Conservation (phyloP, 2,329 filamentous ascomycete species). For the Ophioceras dolichostomum region DNA sequence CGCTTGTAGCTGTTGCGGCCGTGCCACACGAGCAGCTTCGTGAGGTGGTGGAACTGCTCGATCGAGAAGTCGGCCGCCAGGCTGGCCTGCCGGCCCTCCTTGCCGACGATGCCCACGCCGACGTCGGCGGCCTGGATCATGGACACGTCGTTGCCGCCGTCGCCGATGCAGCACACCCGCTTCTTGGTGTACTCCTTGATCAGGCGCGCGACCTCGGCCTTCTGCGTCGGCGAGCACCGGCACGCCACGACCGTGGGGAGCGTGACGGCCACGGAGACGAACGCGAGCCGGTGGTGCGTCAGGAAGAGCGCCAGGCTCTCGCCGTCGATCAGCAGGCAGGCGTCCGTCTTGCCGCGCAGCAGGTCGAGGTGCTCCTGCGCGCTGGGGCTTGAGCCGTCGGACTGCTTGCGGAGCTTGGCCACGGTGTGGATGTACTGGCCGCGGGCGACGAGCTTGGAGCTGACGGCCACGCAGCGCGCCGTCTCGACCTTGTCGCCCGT, state of each 20-base stretch:
- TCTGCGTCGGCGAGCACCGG: slow-evolving; percentile 92
- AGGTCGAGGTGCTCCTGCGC: slow-evolving; percentile 85
- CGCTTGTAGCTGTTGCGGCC: slow-evolving; percentile 96
- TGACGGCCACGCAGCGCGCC: slow-evolving; percentile 88
- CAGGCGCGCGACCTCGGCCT: slow-evolving; percentile 82
- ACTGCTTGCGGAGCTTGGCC: slow-evolving; percentile 69
- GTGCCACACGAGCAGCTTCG: slow-evolving; percentile 97
- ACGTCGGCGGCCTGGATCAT: slow-evolving; percentile 99
- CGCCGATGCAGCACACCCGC: slow-evolving; percentile 92
- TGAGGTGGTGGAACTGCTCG: slow-evolving; percentile 86
- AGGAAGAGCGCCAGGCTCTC: slow-evolving; percentile 78
- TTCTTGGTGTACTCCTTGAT: slow-evolving; percentile 91
- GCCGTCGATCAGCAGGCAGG: slow-evolving; percentile 85
- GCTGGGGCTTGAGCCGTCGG: too few species aligned
- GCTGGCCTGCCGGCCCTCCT: slow-evolving; percentile 90
- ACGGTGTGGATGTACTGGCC: slow-evolving; percentile 96
- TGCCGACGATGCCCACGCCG: slow-evolving; percentile 94
- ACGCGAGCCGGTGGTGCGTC: slow-evolving; percentile 68
- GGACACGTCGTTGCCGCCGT: slow-evolving; percentile 94
- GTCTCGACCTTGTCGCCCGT: slow-evolving; percentile 98
- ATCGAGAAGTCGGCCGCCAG: slow-evolving; percentile 95
- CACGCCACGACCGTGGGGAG: slow-evolving; percentile 91
- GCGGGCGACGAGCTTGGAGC: slow-evolving; percentile 82
- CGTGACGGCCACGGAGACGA: slow-evolving; percentile 77
- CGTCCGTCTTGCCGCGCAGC: slow-evolving; percentile 74